Percentiles rank a stretch among this genome's conserved stretches.
These are phyloP conservation scores for Alnus rubra DNA, from an alignment of 306 rosid genomes.

Conservation along the genomic window DNA sequence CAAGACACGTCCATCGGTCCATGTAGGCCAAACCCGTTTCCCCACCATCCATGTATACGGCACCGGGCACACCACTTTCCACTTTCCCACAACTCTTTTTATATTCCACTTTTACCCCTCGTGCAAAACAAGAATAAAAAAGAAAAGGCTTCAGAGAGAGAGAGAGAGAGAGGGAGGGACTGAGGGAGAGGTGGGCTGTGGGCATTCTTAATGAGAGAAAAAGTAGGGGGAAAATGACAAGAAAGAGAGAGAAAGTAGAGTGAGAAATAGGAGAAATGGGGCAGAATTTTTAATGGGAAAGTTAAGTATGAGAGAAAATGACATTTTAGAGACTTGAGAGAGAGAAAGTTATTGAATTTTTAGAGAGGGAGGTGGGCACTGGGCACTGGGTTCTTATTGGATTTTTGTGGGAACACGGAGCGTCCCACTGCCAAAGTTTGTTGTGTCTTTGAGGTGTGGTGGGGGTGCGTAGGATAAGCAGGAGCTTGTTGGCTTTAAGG, in stretches of 20 bases:
- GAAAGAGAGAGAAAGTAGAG: conserved; percentile 36
- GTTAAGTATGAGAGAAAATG: conserved; percentile 38
- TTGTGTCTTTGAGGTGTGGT: conserved; percentile 2
- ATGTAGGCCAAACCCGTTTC: neutral
- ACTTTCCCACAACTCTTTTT: neutral
- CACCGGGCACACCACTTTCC: neutral
- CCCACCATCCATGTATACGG: neutral
- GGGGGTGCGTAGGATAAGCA: neutral
- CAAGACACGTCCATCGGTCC: neutral
- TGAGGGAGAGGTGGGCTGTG: neutral
- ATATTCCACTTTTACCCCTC: conserved; percentile 39
- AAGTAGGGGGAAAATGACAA: conserved; percentile 47
- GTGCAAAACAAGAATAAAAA: conserved; percentile 24
- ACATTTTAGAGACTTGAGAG: conserved; percentile 25
- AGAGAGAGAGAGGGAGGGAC: conserved; percentile 7
- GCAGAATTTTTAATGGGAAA: conserved; percentile 20
- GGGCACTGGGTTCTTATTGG: conserved; percentile 23
- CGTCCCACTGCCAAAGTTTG: conserved; percentile 1
- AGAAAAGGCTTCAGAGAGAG: neutral
- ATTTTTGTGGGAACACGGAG: conserved; percentile 13
- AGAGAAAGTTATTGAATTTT: conserved; percentile 14
- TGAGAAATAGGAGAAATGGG: conserved; percentile 11
- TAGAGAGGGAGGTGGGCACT: neutral
- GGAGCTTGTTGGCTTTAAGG: neutral
- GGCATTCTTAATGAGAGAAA: conserved; percentile 9